Base-by-base conservation (phyloP, 1,139 yeast species). In the Yamadazyma spencermartinsiae region DNA sequence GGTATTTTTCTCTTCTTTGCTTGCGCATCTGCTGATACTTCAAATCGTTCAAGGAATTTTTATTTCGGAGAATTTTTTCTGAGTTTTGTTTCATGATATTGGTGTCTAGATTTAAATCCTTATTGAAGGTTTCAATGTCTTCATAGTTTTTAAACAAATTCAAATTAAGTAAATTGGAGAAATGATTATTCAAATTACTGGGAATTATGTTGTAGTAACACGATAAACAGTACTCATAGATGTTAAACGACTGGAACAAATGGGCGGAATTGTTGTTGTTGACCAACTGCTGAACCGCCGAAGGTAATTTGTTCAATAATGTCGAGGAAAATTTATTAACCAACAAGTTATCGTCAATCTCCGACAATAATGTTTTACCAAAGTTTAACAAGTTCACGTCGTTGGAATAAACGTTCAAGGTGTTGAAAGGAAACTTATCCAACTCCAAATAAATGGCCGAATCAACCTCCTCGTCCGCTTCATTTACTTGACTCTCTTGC, bases 81-180 rank as follows among this genome's bases (percentile, higher is more conserved):
- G 70, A 58, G 40, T 66, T 66, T 33, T 55, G 57, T 40, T 59
- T 58, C 26, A 66, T 54, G 7, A 69, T 48, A 12, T 51, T 45
- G 31, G 56, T 51, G 35, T 70, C 74, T 25, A 59, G 46, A 31
- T 51, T 52, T 36, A 56, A 34, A 38, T 66, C 72, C 29, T 57
- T 58, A 39, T 60, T 58, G 38, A 59, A 59, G 29, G 52, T 52
- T 23, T 61, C 65, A 16, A 65, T 55, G 46, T 58, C 58, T 45
- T 72, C 77, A 48, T 63, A 65, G 38, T 61, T 65, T 45, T 71
- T 71, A 39, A 68, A 55, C 38, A 72, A 56, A 48, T 72, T 69
- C 34, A 71, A 52, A 19, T 60, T 63, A 19, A 72, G 49, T 18
- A 72, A 50, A 14, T 61, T 59, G 10, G 66, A 51, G 47, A 63